These are phyloP conservation scores for Pleodorina starrii DNA, from an alignment of 139 green algal species.

Conservation along the genomic window DNA sequence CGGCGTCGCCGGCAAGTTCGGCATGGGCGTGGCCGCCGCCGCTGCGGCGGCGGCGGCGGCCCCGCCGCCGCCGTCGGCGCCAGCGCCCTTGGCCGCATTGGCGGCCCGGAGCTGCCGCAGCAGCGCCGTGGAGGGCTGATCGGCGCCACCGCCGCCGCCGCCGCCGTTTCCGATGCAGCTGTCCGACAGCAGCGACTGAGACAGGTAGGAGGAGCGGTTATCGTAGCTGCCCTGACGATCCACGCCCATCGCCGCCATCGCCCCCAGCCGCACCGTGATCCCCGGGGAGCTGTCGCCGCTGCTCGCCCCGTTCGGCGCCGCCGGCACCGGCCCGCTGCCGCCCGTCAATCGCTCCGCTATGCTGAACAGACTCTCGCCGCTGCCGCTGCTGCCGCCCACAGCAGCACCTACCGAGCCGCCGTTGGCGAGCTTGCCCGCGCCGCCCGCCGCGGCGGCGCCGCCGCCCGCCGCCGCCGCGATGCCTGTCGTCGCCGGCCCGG, in stretches of 20 bases:
- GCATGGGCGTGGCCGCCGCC: background rate
- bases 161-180: background rate
- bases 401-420: no score
- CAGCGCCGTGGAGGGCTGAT: background rate
- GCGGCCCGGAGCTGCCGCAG: slow-evolving; percentile 39
- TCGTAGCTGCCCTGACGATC: slow-evolving; percentile 28
- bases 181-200: slow-evolving; percentile 24
- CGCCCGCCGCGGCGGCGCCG: background rate
- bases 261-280: slow-evolving; percentile 21
- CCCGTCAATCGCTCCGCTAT: slow-evolving; percentile 29
- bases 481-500: no score
- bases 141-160: background rate
- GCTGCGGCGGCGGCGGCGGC: background rate
- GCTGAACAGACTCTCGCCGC: slow-evolving; percentile 34
- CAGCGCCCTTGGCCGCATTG: slow-evolving; percentile 10
- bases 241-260: slow-evolving; percentile 21
- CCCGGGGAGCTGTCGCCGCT: background rate
- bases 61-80: background rate
- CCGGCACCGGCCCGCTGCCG: background rate
- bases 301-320: background rate
- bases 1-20: slow-evolving; percentile 35
- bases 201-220: slow-evolving; percentile 34
- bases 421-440: background rate
- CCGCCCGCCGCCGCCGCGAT: background rate
- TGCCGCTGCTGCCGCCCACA: background rate